Evolutionary conservation across 2,329 filamentous ascomycete genomes (phyloP), one percentile per base, ranked within the genome.

Genomic region (Aspergillus quadricinctus): DNA sequence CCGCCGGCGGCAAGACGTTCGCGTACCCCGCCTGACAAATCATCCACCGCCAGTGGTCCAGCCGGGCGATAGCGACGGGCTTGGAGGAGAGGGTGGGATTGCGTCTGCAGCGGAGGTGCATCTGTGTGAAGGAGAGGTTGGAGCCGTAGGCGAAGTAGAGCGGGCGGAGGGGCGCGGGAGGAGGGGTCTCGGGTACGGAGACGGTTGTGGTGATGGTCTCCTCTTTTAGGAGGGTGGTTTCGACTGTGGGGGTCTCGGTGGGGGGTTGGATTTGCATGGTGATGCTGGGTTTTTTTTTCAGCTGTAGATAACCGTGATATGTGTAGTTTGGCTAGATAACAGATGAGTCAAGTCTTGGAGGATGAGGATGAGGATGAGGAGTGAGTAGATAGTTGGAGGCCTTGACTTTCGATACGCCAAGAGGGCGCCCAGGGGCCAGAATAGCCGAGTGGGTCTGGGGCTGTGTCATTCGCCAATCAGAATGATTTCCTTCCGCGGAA

Each of bases 71-170:
- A 17, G 71, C 75, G 0, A 77, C 61, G 1, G 75, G 75, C 9
- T 62, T 65, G 3, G 66, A 65, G 14, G 74, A 76, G 19, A 64
- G 62, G 17, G 57, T 28, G 0, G 74, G 71, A 48, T 69, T 61
- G 45, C 65, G 54, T n/a, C 51, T 62, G 56, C 75, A 75, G 49
- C 75, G 73, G 11, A 66, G 51, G 41, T 61, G 60, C 75, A 77
- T 77, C 51, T 77, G 75, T 3, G 66, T 69, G 25, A 70, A 67
- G 4, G 75, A 77, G 28, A 77, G 72, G 54, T 77, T 77, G 45
- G 74, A 77, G 51, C 75, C 75, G 57, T 74, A 77, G 52, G 75
- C 75, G 56, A 77, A 77, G 61, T 77, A 77, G 61, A 76, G 70
- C 35, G 70, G 65, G 54, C 64, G 65, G 19, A 55, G 52, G 46